Evolutionary conservation across 345 rosid species (phyloP), one percentile per base, ranked within the genome.

Genomic region (Laguncularia racemosa): DNA sequence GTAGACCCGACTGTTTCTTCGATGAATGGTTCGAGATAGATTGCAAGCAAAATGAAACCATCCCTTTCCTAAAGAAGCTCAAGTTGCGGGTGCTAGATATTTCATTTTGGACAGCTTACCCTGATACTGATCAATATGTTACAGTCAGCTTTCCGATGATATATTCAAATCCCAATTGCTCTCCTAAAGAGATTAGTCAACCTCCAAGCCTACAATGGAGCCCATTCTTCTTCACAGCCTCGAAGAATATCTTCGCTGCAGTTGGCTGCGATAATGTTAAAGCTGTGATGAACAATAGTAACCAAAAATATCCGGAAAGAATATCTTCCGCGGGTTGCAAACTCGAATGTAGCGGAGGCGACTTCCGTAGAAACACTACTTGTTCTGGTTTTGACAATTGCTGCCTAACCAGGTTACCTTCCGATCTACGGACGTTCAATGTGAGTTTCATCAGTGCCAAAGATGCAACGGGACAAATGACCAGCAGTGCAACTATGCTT

Each of bases 251-350:
- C 43, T 53, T 61, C 45, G 12, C 20, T 20, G 47, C 57, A 16
- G 44, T 61, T 0, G 65, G 65, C n/a, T 61, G 65, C 17, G n/a
- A n/a, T n/a, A 53, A 61, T 43, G 14, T 21, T 38, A 19, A 20
- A 2, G 57, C 65, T 1, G 12, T 7, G 19, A 0, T 61, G 40
- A 46, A 1, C 13, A n/a, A 17, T 11, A 23, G 13, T 12, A 12
- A 16, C 2, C n/a, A n/a, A n/a, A n/a, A n/a, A n/a, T n/a, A n/a
- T n/a, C n/a, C n/a, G n/a, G n/a, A n/a, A n/a, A n/a, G n/a, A n/a
- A n/a, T n/a, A n/a, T 23, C 43, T 13, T 16, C 38, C 20, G n/a
- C 44, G 4, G 64, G 64, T 33, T 60, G 64, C 38, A 17, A 13
- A 20, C 8, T 46, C n/a, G 20, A 45, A 18, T 43, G 60, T 20